Percentiles rank a stretch among this genome's conserved stretches.
These are phyloP conservation scores for Colletotrichum lentis DNA, from an alignment of 2,329 filamentous ascomycete species.

Conservation along the genomic window DNA sequence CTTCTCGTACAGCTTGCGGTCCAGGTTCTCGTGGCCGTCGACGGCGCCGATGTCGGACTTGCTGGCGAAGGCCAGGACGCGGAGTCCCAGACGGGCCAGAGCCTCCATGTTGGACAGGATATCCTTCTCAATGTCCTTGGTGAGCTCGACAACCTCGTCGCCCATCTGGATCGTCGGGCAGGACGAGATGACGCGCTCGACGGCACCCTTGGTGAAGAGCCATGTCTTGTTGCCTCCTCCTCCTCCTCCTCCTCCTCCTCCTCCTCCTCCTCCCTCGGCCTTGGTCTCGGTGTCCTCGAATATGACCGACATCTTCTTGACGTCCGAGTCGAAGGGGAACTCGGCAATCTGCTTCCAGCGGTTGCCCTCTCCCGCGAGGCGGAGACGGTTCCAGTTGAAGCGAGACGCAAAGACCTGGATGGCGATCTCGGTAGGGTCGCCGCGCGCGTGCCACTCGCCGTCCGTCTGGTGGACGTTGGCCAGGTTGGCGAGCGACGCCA, in stretches of 20 bases:
- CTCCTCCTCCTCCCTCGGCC: neutral
- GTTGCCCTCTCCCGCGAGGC: conserved; percentile 59
- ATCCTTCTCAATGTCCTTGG: conserved; percentile 61
- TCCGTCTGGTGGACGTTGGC: conserved; percentile 66
- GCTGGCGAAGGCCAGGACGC: conserved; percentile 72
- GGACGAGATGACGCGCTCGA: conserved; percentile 72
- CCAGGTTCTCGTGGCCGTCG: conserved; percentile 52
- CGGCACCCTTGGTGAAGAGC: conserved; percentile 72
- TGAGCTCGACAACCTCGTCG: conserved; percentile 56
- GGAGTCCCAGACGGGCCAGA: conserved; percentile 71
- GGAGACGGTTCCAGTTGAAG: conserved; percentile 68
- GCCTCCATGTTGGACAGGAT: conserved; percentile 74
- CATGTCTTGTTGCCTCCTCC: conserved; percentile 47
- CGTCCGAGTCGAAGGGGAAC: conserved; percentile 76
- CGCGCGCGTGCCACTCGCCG: conserved; percentile 67
- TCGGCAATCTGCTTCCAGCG: conserved; percentile 69
- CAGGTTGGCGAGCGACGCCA: conserved; percentile 72
- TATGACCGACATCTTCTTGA: conserved; percentile 81
- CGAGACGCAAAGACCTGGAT: conserved; percentile 77
- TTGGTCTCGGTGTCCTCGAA: conserved; percentile 56
- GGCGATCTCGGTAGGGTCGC: conserved; percentile 76
- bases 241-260: too few relatives aligned
- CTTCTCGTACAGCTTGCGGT: conserved; percentile 66
- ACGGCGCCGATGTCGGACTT: conserved; percentile 50
- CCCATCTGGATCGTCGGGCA: conserved; percentile 63